Percentiles rank a stretch among this genome's conserved stretches.
Evolutionary conservation across 768 basidiomycete species (phyloP).

Genomic region (Serendipita sp.): DNA sequence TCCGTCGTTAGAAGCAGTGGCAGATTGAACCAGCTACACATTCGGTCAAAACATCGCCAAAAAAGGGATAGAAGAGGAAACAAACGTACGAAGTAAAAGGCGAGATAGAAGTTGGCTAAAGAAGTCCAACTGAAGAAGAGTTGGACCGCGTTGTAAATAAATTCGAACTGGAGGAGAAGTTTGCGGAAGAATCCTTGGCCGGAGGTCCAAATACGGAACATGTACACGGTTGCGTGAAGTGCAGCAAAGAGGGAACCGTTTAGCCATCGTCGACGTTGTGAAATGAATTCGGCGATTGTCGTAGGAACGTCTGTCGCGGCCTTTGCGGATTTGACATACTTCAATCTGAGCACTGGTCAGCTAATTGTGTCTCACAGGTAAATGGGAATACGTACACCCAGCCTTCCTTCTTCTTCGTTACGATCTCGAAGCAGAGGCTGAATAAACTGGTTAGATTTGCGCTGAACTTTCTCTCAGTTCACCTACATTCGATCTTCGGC

Average conservation of each 20-base stretch:
- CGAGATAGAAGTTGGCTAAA: slow-evolving; percentile 83
- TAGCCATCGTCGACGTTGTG: slow-evolving; percentile 78
- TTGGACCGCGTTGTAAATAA: slow-evolving; percentile 79
- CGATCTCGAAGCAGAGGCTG: slow-evolving; percentile 85
- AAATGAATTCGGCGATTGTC: slow-evolving; percentile 81
- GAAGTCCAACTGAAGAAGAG: slow-evolving; percentile 90
- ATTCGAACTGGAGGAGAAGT: slow-evolving; percentile 63
- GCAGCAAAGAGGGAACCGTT: slow-evolving; percentile 88
- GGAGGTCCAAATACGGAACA: slow-evolving; percentile 75
- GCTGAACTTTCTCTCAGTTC: not conserved
- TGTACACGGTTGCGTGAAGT: slow-evolving; percentile 81
- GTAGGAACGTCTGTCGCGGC: slow-evolving; percentile 94
- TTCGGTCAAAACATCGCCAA: slow-evolving; percentile 12
- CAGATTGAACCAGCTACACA: slow-evolving; percentile 59
- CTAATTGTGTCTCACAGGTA: not conserved
- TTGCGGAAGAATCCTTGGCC: slow-evolving; percentile 84
- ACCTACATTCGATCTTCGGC: slow-evolving; percentile 34
- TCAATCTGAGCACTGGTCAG: slow-evolving; percentile 32
- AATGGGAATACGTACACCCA: slow-evolving; percentile 44
- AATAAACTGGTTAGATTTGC: not conserved
- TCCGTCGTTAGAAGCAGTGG: slow-evolving; percentile 40
- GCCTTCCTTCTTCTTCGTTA: slow-evolving; percentile 71
- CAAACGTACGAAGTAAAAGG: slow-evolving; percentile 74
- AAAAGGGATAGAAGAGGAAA: not conserved
- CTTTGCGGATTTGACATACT: slow-evolving; percentile 86